Evolutionary conservation across 495 filamentous ascomycete species (phyloP).

Genomic region (Pseudotulostoma volvatum): DNA sequence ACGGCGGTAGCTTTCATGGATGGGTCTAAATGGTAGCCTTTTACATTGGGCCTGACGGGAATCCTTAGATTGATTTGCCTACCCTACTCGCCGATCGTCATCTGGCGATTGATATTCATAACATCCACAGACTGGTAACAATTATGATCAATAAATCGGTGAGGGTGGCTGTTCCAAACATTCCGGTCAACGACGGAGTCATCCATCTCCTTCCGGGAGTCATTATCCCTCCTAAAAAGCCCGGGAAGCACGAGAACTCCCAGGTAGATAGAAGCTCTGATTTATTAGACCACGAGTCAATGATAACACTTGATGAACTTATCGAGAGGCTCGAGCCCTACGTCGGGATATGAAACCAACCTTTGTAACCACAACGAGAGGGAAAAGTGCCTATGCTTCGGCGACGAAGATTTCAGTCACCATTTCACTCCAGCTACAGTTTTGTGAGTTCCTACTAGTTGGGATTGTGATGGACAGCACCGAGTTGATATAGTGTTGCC

Average conservation of each 20-base stretch:
- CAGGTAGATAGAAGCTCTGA: background rate
- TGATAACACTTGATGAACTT: constrained; percentile 1
- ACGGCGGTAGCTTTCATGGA: background rate
- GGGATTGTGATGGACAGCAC: too few relatives aligned
- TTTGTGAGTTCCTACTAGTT: too few relatives aligned
- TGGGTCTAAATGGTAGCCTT: too few relatives aligned
- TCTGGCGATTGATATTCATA: constrained; percentile 2
- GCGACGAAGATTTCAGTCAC: too few relatives aligned
- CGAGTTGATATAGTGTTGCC: too few relatives aligned
- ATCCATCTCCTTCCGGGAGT: constrained; percentile 2
- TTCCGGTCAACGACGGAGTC: constrained; percentile 4
- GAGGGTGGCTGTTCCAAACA: constrained; percentile 17
- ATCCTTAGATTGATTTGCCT: constrained; percentile 2
- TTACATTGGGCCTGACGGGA: too few relatives aligned
- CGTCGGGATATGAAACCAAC: too few relatives aligned
- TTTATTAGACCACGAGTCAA: background rate
- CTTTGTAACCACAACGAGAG: too few relatives aligned
- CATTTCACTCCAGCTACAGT: too few relatives aligned
- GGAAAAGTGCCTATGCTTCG: too few relatives aligned
- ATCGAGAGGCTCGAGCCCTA: constrained; percentile 2
- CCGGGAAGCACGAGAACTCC: background rate
- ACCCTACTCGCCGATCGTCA: background rate
- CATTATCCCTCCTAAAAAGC: constrained; percentile 3
- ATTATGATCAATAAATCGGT: constrained; percentile 8
- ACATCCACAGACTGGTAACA: constrained; percentile 1